Percentiles rank a stretch among this genome's conserved stretches.
phyloP scores from a whole-genome alignment of 2,329 filamentous ascomycete genomes.

The Fusarium burgessii region DNA sequence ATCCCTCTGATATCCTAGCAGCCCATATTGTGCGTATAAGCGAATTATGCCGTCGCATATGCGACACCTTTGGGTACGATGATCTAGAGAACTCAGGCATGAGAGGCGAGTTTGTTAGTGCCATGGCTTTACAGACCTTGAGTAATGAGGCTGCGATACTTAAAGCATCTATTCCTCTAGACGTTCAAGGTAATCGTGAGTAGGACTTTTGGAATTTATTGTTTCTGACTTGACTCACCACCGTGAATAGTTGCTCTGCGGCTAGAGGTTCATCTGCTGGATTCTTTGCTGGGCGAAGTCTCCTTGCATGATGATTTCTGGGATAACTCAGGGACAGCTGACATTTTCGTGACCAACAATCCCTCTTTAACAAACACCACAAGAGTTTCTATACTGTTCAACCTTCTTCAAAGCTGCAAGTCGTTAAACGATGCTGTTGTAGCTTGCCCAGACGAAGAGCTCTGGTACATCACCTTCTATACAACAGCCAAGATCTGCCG shows the following conservation, averaged over 20 bases:
- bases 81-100: constrained; percentile 8
- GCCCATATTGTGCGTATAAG: not conserved
- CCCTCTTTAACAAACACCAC: not conserved
- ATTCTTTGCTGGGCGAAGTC: constrained; percentile 15
- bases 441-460: not conserved
- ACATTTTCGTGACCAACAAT: not conserved
- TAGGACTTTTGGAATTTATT: fast-evolving
- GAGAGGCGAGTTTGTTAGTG: constrained; percentile 15
- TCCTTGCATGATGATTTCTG: constrained; percentile 21
- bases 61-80: constrained; percentile 16
- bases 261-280: constrained; percentile 7
- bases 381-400: not conserved
- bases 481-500: constrained; percentile 18
- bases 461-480: constrained; percentile 23
- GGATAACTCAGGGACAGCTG: not conserved
- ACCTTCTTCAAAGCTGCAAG: constrained; percentile 7
- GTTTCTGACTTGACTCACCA: too few species aligned
- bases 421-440: constrained; percentile 3
- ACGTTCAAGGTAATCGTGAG: not conserved
- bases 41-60: constrained; percentile 5
- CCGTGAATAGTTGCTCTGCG: not conserved
- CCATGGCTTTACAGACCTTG: constrained; percentile 15
- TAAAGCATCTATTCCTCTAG: not conserved
- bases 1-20: not conserved
- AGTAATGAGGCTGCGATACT: constrained; percentile 1